phyloP scores from a whole-genome alignment of 257 asterid species.

The Eustoma russellianum region DNA sequence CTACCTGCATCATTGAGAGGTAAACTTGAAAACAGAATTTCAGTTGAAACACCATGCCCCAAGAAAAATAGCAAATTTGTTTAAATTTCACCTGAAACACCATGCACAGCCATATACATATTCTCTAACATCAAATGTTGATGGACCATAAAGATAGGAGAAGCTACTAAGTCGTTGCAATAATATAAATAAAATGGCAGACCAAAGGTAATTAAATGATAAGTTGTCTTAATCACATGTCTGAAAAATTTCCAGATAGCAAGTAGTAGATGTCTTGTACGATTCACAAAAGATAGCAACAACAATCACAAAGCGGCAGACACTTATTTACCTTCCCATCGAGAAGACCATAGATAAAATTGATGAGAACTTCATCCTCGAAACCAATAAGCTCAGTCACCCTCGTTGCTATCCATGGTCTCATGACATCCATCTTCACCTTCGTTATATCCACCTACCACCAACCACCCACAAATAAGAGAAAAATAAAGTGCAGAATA shows the following conservation, averaged over 20 bases:
- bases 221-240: too few relatives aligned
- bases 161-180: background rate
- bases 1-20: constrained; percentile 48
- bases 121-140: constrained; percentile 1
- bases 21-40: background rate
- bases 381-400: constrained; percentile 96
- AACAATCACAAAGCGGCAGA: background rate
- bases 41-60: too few relatives aligned
- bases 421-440: constrained; percentile 90
- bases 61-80: background rate
- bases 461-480: constrained; percentile 1
- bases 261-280: too few relatives aligned
- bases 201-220: too few relatives aligned
- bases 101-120: constrained; percentile 1
- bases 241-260: too few relatives aligned
- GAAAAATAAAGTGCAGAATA: constrained; percentile 7
- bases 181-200: too few relatives aligned
- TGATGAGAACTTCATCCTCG: constrained; percentile 97
- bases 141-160: background rate
- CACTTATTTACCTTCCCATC: constrained; percentile 74
- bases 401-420: constrained; percentile 97
- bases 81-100: constrained; percentile 3
- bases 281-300: too few relatives aligned
- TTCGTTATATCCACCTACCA: constrained; percentile 84
- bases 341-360: constrained; percentile 77